These are phyloP conservation scores for Boletus huronensis DNA, from an alignment of 768 basidiomycete genomes.

Conservation along the genomic window DNA sequence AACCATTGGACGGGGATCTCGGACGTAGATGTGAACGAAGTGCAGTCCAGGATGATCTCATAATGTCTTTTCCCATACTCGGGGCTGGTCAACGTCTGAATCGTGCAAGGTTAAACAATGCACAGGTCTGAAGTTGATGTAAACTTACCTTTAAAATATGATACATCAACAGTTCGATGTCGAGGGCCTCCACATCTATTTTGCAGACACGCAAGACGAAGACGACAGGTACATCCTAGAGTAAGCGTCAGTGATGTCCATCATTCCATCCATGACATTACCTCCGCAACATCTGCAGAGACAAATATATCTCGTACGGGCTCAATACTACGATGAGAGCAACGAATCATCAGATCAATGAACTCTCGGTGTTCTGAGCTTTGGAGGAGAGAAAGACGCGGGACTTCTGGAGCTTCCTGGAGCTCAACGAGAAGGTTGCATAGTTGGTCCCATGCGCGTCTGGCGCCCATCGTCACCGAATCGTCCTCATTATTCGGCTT, in stretches of 20 bases:
- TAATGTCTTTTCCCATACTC: slow-evolving; percentile 48
- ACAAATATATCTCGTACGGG: slow-evolving; percentile 66
- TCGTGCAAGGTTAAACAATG: background rate
- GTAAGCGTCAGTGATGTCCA: background rate
- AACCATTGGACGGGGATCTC: slow-evolving; percentile 82
- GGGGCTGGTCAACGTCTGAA: slow-evolving; percentile 50
- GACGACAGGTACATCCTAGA: slow-evolving; percentile 42
- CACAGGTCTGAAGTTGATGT: background rate
- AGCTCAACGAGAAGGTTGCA: slow-evolving; percentile 79
- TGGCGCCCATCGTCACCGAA: slow-evolving; percentile 56
- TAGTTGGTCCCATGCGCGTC: slow-evolving; percentile 80
- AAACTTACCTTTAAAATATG: slow-evolving; percentile 67
- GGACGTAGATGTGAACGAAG: slow-evolving; percentile 67
- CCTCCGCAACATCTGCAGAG: slow-evolving; percentile 46
- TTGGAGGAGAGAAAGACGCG: slow-evolving; percentile 48
- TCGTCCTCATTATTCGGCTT: slow-evolving; percentile 56
- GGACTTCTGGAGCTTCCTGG: slow-evolving; percentile 64
- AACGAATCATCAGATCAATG: slow-evolving; percentile 62
- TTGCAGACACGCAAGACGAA: slow-evolving; percentile 66
- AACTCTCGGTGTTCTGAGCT: slow-evolving; percentile 61
- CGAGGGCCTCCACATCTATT: slow-evolving; percentile 75
- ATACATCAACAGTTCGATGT: slow-evolving; percentile 74
- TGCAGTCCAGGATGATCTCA: slow-evolving; percentile 80
- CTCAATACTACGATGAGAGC: slow-evolving; percentile 55
- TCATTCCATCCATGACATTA: slow-evolving; percentile 24